Base-by-base conservation (phyloP, 225 moss, liverwort and hornwort genomes). In the Physcomitrellopsis africana region DNA sequence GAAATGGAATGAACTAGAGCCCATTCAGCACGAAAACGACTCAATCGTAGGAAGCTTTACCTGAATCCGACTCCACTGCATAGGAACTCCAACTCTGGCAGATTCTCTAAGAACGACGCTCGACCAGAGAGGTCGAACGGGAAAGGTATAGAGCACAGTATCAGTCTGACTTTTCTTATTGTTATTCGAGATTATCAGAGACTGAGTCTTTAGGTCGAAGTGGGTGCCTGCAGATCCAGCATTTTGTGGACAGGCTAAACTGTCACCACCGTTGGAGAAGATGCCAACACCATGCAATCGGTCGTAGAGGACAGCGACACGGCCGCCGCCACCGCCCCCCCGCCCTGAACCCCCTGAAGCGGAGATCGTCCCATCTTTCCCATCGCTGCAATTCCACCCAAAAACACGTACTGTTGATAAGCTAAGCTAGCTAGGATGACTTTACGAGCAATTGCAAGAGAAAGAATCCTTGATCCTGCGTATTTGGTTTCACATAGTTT, bases 241-340 rank as follows among this genome's bases (percentile, higher is more conserved):
- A 67, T 93, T 93, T 51, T 81, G 73, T 11, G 77, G 70, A 54
- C 91, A 91, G 3, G 77, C 83, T 23, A 87, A 70, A 73, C 93
- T 93, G 16, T 76, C 76, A 43, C 93, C 93, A 51, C 93, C 93
- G 64, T 86, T 72, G 20, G 63, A 75, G 51, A 75, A 77, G 44
- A 82, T 41, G 22, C 37, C 72, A 5, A 91, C 85, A 26, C 77
- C 86, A 23, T 76, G 42, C 32, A 80, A 65, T 41, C 57, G 62
- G 10, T 37, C 1, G 43, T 79, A 77, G 20, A 82, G 62, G 52
- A 87, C 68, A 22, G 93, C 81, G 22, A 93, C 23, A 63, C 93
- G 90, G 46, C 93, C 93, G 43, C 93, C 93, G 37, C 89, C 90
- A 45, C 93, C 93, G 76, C 90, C 93, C 20, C 80, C 90, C 3